Conservation (phyloP, 768 basidiomycete species). For the Solioccasus polychromus region DNA sequence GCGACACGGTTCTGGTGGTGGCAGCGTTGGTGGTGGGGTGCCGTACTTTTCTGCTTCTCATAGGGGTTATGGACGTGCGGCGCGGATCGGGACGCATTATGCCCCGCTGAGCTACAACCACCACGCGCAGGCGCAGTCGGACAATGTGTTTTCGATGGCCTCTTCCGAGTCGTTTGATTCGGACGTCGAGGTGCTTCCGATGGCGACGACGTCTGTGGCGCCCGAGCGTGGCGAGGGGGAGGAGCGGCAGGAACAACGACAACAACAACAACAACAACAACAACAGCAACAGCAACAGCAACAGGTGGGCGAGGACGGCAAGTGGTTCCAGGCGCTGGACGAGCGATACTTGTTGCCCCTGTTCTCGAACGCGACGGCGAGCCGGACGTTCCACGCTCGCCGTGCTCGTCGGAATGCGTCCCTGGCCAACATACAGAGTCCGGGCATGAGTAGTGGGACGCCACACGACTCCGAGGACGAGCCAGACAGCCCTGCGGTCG, state of each 20-base stretch:
- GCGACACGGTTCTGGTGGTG: too few relatives aligned
- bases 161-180: slow-evolving; percentile 80
- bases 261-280: too few relatives aligned
- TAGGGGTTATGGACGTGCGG: slow-evolving; percentile 31
- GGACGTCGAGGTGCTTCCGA: slow-evolving; percentile 74
- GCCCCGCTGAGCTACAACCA: slow-evolving; percentile 57
- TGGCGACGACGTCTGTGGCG: slow-evolving; percentile 48
- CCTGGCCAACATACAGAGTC: slow-evolving; percentile 15
- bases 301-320: slow-evolving; percentile 79
- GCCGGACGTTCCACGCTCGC: slow-evolving; percentile 80
- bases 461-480: slow-evolving; percentile 41
- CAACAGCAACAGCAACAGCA: too few relatives aligned
- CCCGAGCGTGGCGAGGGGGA: too few relatives aligned
- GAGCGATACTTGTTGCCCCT: slow-evolving; percentile 91
- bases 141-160: slow-evolving; percentile 57
- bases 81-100: slow-evolving; percentile 60
- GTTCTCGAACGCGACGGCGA: slow-evolving; percentile 90
- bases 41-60: slow-evolving; percentile 32
- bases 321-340: slow-evolving; percentile 95
- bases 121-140: slow-evolving; percentile 36
- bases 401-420: slow-evolving; percentile 52
- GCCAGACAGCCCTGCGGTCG: slow-evolving; percentile 42
- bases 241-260: too few relatives aligned
- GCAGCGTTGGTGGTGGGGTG: too few relatives aligned
- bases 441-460: slow-evolving; percentile 26